Base-by-base conservation (phyloP, 768 basidiomycete genomes). In the Mrakia blollopis region DNA sequence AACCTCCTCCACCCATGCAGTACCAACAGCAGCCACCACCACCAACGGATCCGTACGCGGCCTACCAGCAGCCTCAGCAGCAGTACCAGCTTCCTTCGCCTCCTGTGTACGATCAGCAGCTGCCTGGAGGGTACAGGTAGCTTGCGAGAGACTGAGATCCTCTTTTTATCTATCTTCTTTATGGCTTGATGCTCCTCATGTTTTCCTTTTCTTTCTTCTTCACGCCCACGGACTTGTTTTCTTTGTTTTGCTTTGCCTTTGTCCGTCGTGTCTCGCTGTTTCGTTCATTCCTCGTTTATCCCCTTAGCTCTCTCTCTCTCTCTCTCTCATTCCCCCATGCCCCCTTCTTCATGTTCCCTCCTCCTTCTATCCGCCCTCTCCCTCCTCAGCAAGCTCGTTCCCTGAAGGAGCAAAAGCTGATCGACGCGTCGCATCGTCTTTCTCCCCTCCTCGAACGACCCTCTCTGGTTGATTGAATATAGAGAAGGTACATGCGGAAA, bases 41-140 rank as follows among this genome's bases (percentile, higher is more conserved):
- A 21, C 47, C 47, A 18, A 50, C 35, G 2, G 16, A 60, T 44
- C 62, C 61, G 28, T 61, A 60, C n/a, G n/a, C 44, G 23, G 35
- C 14, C 23, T 67, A 69, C 18, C 73, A 30, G 14, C 73, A 63
- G 25, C 73, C 30, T 8, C 73, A 74, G 37, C 73, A 61, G 16
- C 32, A n/a, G 4, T 74, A 62, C 47, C 39, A 74, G 18, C 73
- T 72, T 10, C 70, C 70, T 9, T 54, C 47, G 9, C 70, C 70
- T 3, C 47, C 70, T 0, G 70, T 47, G 37, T 68, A 68, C 65
- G 11, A 68, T 39, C 65, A 68, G 65, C 57, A 57, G 57, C 28
- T 57, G 25, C 28, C 57, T 6, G 57, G 57, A 10, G 57, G 57
- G 25, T 57, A 57, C 14, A 4, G 28, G 25, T 57, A 57, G 47